Conservation (phyloP, 2,329 filamentous ascomycete species). For the Cladosporium oxysporum region DNA sequence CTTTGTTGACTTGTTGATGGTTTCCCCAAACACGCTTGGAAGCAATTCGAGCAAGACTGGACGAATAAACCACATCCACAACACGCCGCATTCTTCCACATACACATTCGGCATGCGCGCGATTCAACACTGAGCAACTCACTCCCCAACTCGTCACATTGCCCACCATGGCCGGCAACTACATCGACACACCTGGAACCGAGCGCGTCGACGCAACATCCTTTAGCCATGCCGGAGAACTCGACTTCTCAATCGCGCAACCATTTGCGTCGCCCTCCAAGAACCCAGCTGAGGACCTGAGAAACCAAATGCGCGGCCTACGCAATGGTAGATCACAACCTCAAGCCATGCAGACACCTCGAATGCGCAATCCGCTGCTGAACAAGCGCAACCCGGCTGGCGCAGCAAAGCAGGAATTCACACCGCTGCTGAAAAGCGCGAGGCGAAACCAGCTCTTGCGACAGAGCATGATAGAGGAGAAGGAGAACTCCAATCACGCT, state of each 20-base stretch:
- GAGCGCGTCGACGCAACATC: conserved; percentile 83
- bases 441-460: conserved; percentile 64
- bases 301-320: conserved; percentile 72
- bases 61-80: neutral
- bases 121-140: neutral
- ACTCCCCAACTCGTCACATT: neutral
- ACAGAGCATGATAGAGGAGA: conserved; percentile 40
- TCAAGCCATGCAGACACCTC: conserved; percentile 60
- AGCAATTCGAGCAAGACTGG: conserved; percentile 3
- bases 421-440: conserved; percentile 83
- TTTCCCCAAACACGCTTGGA: conserved; percentile 4
- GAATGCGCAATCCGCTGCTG: conserved; percentile 68
- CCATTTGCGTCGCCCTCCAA: conserved; percentile 82
- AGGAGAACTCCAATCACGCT: conserved; percentile 46
- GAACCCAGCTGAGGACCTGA: conserved; percentile 65
- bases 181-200: conserved; percentile 83
- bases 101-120: neutral
- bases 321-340: conserved; percentile 51
- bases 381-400: conserved; percentile 62
- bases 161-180: conserved; percentile 45
- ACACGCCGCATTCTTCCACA: neutral
- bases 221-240: conserved; percentile 65
- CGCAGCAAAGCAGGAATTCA: conserved; percentile 73
- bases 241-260: conserved; percentile 83
- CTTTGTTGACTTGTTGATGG: conserved; percentile 19